A percentile compares a stretch with the other conserved stretches of the same genome.
phyloP scores from a whole-genome alignment of 2,329 filamentous ascomycete genomes.

The Claviceps pazoutovae region DNA sequence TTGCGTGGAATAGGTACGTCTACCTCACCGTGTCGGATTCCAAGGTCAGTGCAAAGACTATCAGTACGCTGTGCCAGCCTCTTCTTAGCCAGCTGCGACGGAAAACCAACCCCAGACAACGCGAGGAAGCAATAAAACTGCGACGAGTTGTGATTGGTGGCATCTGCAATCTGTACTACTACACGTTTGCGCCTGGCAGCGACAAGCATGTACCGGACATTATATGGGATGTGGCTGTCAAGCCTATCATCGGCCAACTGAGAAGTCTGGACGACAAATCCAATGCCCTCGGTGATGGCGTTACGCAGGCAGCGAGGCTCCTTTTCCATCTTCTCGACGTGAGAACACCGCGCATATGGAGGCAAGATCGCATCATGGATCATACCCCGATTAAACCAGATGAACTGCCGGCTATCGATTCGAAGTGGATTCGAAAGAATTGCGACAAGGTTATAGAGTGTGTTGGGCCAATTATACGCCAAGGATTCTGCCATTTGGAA shows the following conservation, averaged over 20 bases:
- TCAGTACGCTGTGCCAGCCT: constrained; percentile 45
- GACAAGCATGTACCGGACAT: constrained; percentile 52
- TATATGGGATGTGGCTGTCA: constrained; percentile 67
- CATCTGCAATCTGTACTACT: constrained; percentile 72
- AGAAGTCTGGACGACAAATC: constrained; percentile 25
- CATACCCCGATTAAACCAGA: constrained; percentile 43
- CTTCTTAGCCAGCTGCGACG: constrained; percentile 55
- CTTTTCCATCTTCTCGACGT: constrained; percentile 56
- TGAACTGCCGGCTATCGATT: constrained; percentile 74
- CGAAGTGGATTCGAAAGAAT: constrained; percentile 75
- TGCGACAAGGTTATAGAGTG: constrained; percentile 49
- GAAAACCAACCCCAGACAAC: constrained; percentile 41
- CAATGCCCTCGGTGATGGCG: constrained; percentile 32
- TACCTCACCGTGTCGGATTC: constrained; percentile 56
- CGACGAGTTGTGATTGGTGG: constrained; percentile 48
- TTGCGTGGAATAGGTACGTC: constrained; percentile 75
- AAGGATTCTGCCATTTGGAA: constrained; percentile 47
- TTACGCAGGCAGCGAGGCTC: constrained; percentile 51
- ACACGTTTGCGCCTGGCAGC: constrained; percentile 59
- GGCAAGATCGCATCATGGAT: constrained; percentile 55
- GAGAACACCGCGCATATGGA: constrained; percentile 51
- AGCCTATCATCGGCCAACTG: constrained; percentile 45
- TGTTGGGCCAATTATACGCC: constrained; percentile 45
- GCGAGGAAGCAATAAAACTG: constrained; percentile 35
- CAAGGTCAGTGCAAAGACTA: constrained; percentile 31